These are phyloP conservation scores for Linum trigynum DNA, from an alignment of 345 rosid genomes.

Conservation along the genomic window DNA sequence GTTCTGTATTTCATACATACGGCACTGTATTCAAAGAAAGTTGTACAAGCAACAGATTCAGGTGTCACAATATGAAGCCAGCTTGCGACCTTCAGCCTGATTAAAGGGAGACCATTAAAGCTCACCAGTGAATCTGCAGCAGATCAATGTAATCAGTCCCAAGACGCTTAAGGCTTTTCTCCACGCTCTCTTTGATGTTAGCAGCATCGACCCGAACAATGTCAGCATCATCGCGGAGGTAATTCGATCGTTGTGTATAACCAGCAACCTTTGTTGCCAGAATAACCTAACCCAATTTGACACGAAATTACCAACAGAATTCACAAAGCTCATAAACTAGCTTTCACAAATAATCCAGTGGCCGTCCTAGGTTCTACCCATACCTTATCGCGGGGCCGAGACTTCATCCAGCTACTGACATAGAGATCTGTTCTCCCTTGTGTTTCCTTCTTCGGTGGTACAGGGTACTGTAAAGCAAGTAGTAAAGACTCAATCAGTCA, in stretches of 20 bases:
- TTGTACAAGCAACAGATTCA: too few species aligned
- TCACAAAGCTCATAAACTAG: background rate
- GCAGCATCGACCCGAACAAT: conserved; percentile 71
- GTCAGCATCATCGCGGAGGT: conserved; percentile 51
- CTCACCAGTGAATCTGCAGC: conserved; percentile 92
- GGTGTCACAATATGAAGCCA: too few species aligned
- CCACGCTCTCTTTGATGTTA: conserved; percentile 87
- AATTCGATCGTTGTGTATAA: conserved; percentile 51
- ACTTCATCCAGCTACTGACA: conserved; percentile 74
- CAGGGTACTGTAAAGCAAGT: conserved; percentile 44
- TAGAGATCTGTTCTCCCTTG: conserved; percentile 83
- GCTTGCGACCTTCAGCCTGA: background rate
- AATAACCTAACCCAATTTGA: conserved; percentile 43
- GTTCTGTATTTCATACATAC: too few species aligned
- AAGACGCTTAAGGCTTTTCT: conserved; percentile 85
- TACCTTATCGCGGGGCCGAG: conserved; percentile 84
- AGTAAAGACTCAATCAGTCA: background rate
- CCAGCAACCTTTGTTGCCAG: conserved; percentile 91
- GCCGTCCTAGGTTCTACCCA: background rate
- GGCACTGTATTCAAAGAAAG: too few species aligned
- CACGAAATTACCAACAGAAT: conserved; percentile 10
- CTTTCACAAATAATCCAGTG: background rate
- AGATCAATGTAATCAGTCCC: conserved; percentile 85
- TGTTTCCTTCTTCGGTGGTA: conserved; percentile 79
- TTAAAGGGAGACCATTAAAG: background rate